Base-by-base conservation (phyloP, 345 rosid genomes). In the Mallotus nudiflorus region DNA sequence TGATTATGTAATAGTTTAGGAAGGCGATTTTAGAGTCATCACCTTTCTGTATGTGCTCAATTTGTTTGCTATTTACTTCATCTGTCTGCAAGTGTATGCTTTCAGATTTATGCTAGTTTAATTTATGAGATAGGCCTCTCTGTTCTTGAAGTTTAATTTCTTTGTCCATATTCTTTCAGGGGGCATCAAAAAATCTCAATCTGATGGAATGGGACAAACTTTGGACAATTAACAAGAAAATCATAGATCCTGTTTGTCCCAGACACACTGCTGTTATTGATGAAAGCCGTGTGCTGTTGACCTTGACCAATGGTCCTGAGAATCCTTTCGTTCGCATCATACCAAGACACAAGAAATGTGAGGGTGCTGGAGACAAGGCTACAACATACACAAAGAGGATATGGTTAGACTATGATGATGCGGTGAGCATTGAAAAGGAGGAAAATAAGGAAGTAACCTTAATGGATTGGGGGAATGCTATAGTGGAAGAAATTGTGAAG, bases 171-270 rank as follows among this genome's bases (percentile, higher is more conserved):
- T 33, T 6, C 68, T 78, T 81, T 40, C 82, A 91, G 96, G 98
- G 98, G 0, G 99, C 97, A 39, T 95, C 94, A 0, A 95, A 92
- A 76, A 95, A 92, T 79, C 89, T 92, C 44, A 92, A 92, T 73
- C 90, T 96, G 28, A 92, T 96, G 98, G 99, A 91, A 67, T 87
- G 99, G 99, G 99, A 96, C 81, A 92, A 96, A 70, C 88, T 96
- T 50, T 96, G 99, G 99, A 82, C 91, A 28, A 92, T 95, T 33
- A 95, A 95, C 59, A 91, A 96, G 89, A 90, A 85, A 80, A 92
- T 92, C 33, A 59, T 95, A 12, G 99, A 95, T 82, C 99, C 94
- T 19, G 93, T 95, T 67, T 95, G 98, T 67, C 97, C 98, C 7
- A 84, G 98, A 75, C 96, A 95, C 75, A 95, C 98, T 18, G 97